phyloP scores from a whole-genome alignment of 2,329 filamentous ascomycete species.

The Coniella vitis region DNA sequence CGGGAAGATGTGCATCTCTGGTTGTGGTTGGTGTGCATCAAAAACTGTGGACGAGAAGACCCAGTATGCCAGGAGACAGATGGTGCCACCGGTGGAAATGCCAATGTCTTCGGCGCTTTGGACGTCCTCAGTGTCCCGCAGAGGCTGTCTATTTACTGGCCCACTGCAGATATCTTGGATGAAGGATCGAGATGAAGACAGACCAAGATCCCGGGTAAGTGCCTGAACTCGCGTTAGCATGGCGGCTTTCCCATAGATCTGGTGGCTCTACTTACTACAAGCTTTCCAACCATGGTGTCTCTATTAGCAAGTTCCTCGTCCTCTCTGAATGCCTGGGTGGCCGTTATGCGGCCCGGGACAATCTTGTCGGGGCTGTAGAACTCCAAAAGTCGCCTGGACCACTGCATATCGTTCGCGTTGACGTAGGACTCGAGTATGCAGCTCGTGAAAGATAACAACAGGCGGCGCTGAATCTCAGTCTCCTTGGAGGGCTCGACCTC shows the following conservation, averaged over 20 bases:
- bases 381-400: constrained; percentile 61
- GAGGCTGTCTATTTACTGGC: constrained; percentile 36
- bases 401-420: constrained; percentile 51
- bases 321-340: constrained; percentile 57
- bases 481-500: constrained; percentile 45
- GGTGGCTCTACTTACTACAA: constrained; percentile 47
- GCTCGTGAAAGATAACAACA: constrained; percentile 72
- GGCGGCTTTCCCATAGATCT: not conserved
- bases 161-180: constrained; percentile 39
- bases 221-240: constrained; percentile 35
- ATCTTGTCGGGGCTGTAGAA: constrained; percentile 58
- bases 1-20: constrained; percentile 52
- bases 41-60: constrained; percentile 58
- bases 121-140: constrained; percentile 28
- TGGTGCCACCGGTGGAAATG: constrained; percentile 51
- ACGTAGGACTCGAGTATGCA: constrained; percentile 70
- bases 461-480: constrained; percentile 51
- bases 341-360: constrained; percentile 54
- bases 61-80: constrained; percentile 55
- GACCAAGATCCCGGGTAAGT: constrained; percentile 55
- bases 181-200: constrained; percentile 40
- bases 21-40: constrained; percentile 45
- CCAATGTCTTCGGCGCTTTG: constrained; percentile 41
- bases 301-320: constrained; percentile 54
- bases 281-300: constrained; percentile 63